Conservation (phyloP, 2,329 filamentous ascomycete genomes). For the Fonsecaea erecta region DNA sequence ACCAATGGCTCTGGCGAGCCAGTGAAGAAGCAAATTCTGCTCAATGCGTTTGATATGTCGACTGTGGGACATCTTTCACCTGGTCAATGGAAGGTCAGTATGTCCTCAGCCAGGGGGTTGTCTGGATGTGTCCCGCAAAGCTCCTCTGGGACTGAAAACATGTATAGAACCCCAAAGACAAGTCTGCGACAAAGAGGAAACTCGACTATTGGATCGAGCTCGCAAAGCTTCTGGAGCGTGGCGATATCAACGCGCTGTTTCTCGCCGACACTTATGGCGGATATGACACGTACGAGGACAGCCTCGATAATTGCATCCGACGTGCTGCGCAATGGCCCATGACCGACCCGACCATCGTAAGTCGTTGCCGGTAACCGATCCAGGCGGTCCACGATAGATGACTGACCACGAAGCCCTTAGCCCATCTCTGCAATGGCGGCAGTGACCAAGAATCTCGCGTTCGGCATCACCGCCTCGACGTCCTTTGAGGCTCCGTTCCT, state of each 20-base stretch:
- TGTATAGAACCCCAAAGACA: slow-evolving; percentile 62
- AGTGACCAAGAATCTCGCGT: slow-evolving; percentile 66
- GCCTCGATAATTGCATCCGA: slow-evolving; percentile 64
- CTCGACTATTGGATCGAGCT: slow-evolving; percentile 62
- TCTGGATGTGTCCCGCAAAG: not conserved
- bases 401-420: slow-evolving; percentile 40
- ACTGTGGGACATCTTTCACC: slow-evolving; percentile 68
- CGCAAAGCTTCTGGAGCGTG: slow-evolving; percentile 60
- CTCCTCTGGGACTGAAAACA: not conserved
- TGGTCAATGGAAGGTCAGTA: slow-evolving; percentile 67
- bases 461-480: slow-evolving; percentile 67
- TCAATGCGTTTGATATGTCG: slow-evolving; percentile 71
- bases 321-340: slow-evolving; percentile 68
- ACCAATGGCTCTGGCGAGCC: slow-evolving; percentile 32
- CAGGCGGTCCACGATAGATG: not conserved
- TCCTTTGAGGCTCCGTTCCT: slow-evolving; percentile 67
- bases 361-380: slow-evolving; percentile 35
- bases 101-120: not conserved
- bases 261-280: slow-evolving; percentile 63
- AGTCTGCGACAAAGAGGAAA: slow-evolving; percentile 62
- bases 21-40: slow-evolving; percentile 59
- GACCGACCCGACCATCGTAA: slow-evolving; percentile 66
- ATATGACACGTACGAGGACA: slow-evolving; percentile 48
- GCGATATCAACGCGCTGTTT: slow-evolving; percentile 66
- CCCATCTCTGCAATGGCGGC: slow-evolving; percentile 69